Evolutionary conservation across 768 basidiomycete genomes (phyloP), one percentile per base, ranked within the genome.

Genomic region (Boletus reticuloceps): DNA sequence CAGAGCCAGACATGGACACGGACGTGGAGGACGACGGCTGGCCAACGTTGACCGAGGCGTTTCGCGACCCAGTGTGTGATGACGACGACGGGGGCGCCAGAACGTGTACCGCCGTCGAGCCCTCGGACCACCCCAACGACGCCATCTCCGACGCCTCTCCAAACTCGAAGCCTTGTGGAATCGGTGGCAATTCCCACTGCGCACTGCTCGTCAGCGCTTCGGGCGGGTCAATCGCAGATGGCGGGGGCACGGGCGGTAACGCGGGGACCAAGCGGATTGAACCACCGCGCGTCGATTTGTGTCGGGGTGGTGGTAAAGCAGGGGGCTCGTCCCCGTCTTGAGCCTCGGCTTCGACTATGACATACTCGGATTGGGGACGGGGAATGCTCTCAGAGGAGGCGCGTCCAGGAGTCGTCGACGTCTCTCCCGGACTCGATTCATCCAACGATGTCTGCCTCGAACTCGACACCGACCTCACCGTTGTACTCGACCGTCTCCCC

Each of bases 141-240:
- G 57, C 46, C 40, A 88, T 46, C 54, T 79, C 80, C 1, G 49
- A 53, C 16, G 60, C 68, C 41, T 82, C 79, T 1, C 73, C 72
- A 47, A 86, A 81, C 56, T 85, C 85, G 6, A 73, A 67, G 3
- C 79, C 75, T 19, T 75, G 80, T 1, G 83, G 81, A 47, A 88
- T 83, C 8, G 78, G 75, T 1, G 88, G 82, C 6, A 86, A 69
- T 58, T 88, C 88, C 86, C 85, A 88, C 59, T 83, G 84, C 22
- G 72, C 73, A 36, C 77, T 76, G 42, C 71, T 75, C 50, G 75
- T 74, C 31, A 65, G 64, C 38, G 68, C 61, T 37, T 75, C 71
- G 4, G 74, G 56, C 4, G 72, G 63, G 22, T 66, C 70, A 6
- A 70, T 58, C 50, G 65, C 58, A 10, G 67, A 68, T 3, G 82